Evolutionary conservation across 805 yeast species (phyloP).

Genomic region (Starmerella apis): DNA sequence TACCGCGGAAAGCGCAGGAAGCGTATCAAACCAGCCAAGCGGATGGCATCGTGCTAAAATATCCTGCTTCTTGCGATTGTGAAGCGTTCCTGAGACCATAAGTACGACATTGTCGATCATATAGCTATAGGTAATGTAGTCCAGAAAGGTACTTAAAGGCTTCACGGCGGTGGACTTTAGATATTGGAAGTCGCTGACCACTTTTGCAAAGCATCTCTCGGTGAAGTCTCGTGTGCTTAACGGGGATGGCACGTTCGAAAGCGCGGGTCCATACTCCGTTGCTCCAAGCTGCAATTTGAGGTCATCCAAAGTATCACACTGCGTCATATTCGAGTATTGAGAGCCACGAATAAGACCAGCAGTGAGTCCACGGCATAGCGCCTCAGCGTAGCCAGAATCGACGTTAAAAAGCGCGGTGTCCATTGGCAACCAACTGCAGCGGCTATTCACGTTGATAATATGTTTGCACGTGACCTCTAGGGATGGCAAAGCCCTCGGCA

Average conservation of each 20-base stretch:
- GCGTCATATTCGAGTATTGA: slow-evolving; percentile 86
- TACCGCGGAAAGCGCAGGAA: slow-evolving; percentile 89
- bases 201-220: slow-evolving; percentile 58
- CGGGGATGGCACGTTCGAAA: slow-evolving; percentile 72
- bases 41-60: slow-evolving; percentile 89
- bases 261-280: slow-evolving; percentile 88
- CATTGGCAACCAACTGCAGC: slow-evolving; percentile 39
- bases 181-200: slow-evolving; percentile 76
- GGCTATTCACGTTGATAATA: background rate
- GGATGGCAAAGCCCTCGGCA: too few species aligned
- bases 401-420: slow-evolving; percentile 89
- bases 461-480: background rate
- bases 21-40: slow-evolving; percentile 95
- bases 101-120: slow-evolving; percentile 96
- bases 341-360: slow-evolving; percentile 64
- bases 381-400: slow-evolving; percentile 85
- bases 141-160: slow-evolving; percentile 71
- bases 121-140: slow-evolving; percentile 87
- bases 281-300: slow-evolving; percentile 86
- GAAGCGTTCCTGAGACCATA: slow-evolving; percentile 94
- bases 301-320: slow-evolving; percentile 92
- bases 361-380: slow-evolving; percentile 87
- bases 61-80: slow-evolving; percentile 83
- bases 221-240: slow-evolving; percentile 80
- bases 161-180: slow-evolving; percentile 75